Evolutionary conservation across 75 land plant genomes (phyloP), one percentile per base, ranked within the genome.

Genomic region (Pseudotsuga menziesii): DNA sequence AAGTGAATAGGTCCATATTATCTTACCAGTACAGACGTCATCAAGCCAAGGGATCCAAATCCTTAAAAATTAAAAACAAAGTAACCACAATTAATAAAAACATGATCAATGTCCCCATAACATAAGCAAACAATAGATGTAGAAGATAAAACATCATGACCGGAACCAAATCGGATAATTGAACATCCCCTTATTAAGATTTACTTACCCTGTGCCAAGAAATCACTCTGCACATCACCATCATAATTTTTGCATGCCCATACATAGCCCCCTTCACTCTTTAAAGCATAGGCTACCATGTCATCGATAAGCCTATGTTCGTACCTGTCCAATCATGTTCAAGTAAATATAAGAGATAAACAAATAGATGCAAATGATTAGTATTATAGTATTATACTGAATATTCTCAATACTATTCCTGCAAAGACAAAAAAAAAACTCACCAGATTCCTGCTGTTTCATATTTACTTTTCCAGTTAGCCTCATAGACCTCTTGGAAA

Each of bases 161-260:
- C 15, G 23, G 17, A 29, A 29, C 72, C n/a, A 69, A 69, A 22
- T 44, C 23, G n/a, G 22, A n/a, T 39, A 4, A 41, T 15, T 52
- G 39, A 19, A 69, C 32, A 36, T 69, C 39, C 25, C 15, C 5
- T 22, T 69, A 39, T n/a, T 41, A 39, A n/a, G 32, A 59, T 25
- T 55, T 15, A 59, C 56, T 58, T 60, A 96, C 98, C 99, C 91
- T 96, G 99, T 58, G 97, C 99, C 48, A 96, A 80, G 80, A 96
- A 90, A 80, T 96, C 99, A 82, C 99, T 96, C 80, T 94, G 99
- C 36, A 96, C 99, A 89, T 96, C 99, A 35, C 99, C 99, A 85
- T 96, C 99, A 78, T 96, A 96, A 73, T 93, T 96, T 72, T 96
- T 96, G 73, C 99, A 96, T 44, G 99, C 97, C 99, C 99, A 96